phyloP scores from a whole-genome alignment of 2,329 filamentous ascomycete genomes.

The Fusarium sp. region DNA sequence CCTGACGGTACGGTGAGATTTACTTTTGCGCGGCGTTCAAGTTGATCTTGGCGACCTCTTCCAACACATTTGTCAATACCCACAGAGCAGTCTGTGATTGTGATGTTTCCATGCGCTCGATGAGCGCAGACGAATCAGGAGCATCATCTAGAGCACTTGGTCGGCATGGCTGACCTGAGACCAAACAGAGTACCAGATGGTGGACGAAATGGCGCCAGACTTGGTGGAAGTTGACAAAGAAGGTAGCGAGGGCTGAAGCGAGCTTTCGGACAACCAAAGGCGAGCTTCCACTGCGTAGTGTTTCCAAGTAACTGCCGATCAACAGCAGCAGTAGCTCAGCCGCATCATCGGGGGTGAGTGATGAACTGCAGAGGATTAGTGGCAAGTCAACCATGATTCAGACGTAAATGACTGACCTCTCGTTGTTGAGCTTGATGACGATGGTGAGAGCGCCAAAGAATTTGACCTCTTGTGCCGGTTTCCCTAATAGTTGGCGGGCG shows the following conservation, averaged over 20 bases:
- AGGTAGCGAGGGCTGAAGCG: slow-evolving; percentile 80
- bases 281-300: slow-evolving; percentile 62
- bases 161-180: slow-evolving; percentile 39
- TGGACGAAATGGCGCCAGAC: slow-evolving; percentile 74
- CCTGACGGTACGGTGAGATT: slow-evolving; percentile 27
- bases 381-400: neutral
- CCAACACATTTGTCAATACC: slow-evolving; percentile 61
- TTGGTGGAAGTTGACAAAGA: slow-evolving; percentile 76
- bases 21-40: slow-evolving; percentile 68
- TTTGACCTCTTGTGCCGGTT: slow-evolving; percentile 77
- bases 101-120: slow-evolving; percentile 59
- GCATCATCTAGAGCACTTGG: slow-evolving; percentile 42
- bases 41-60: slow-evolving; percentile 68
- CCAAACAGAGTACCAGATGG: slow-evolving; percentile 69
- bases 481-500: slow-evolving; percentile 78
- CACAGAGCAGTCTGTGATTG: slow-evolving; percentile 69
- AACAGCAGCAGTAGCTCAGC: slow-evolving; percentile 69
- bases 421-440: slow-evolving; percentile 93
- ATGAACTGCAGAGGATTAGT: slow-evolving; percentile 49
- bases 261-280: slow-evolving; percentile 77
- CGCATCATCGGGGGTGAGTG: slow-evolving; percentile 67
- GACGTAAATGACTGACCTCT: slow-evolving; percentile 67
- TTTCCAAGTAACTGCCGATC: slow-evolving; percentile 70
- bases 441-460: slow-evolving; percentile 96
- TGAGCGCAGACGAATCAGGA: slow-evolving; percentile 56